phyloP scores from a whole-genome alignment of 73 alveolate species.

The Symbiodinium natans region DNA sequence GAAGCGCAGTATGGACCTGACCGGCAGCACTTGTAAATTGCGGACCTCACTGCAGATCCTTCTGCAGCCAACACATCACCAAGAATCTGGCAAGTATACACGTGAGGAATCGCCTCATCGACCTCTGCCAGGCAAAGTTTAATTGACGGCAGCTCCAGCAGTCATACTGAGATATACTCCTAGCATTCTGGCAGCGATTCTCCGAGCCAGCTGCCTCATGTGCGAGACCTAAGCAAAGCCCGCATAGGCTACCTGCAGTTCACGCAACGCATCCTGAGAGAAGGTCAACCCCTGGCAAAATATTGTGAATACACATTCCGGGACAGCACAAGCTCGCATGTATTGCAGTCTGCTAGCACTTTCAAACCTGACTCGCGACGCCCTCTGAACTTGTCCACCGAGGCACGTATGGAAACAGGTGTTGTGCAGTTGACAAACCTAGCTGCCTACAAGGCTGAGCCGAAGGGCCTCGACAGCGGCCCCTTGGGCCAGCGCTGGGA shows the following conservation, averaged over 20 bases:
- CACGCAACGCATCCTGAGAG: no score
- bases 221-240: constrained; percentile 10
- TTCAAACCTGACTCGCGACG: no score
- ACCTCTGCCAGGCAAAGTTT: not conserved
- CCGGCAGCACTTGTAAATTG: not conserved
- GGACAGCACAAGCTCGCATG: no score
- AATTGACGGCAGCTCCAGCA: not conserved
- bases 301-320: no score
- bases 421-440: not conserved
- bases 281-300: no score
- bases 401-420: constrained; percentile 17
- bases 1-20: not conserved
- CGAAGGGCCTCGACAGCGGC: not conserved
- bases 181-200: no score
- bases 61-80: not conserved
- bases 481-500: constrained; percentile 17
- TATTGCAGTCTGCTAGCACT: no score
- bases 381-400: not conserved
- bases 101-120: not conserved
- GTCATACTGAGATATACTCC: not conserved
- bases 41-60: not conserved
- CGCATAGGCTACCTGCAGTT: constrained; percentile 24
- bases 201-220: not conserved
- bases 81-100: not conserved
- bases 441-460: constrained; percentile 5